Base-by-base conservation (phyloP, 306 rosid genomes). In the Alnus rubra region DNA sequence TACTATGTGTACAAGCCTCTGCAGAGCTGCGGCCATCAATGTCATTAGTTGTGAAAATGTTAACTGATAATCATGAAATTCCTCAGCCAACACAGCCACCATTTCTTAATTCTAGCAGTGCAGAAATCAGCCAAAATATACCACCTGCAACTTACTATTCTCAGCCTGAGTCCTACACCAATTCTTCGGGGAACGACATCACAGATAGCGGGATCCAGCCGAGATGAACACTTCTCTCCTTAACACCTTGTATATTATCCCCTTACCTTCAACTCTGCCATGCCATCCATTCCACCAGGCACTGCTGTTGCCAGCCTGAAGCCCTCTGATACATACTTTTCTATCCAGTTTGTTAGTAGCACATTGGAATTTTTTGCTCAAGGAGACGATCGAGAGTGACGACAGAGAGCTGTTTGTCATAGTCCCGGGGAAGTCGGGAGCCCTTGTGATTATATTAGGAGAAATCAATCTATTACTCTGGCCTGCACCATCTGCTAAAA, bases 31-130 rank as follows among this genome's bases (percentile, higher is more conserved):
- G 91, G 28, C 91, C 89, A 23, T 72, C 86, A 49, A 88, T 88
- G 91, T 72, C 91, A n/a, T 48, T 47, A 33, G 85, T 88, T 37
- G 87, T 88, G 73, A 83, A 88, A 76, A 83, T 88, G 87, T 60
- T 85, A 18, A 72, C 44, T 0, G 82, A 56, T 53, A 82, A 80
- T 62, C 59, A 60, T 10, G 87, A 85, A 71, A 69, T 85, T 75
- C 77, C 85, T 75, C 82, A 37, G 82, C 91, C 91, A n/a, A 78
- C 83, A 56, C 91, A 85, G 19, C 91, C 88, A 1, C 91, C 89
- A 3, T 85, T 80, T 81, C 85, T 88, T 12, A 76, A 80, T 69
- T 42, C 87, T 7, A 28, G 62, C 7, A 80, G 76, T 60, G 69
- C 49, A 54, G 83, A 75, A 39, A 48, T 74, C 18, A 50, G 52